A percentile compares a stretch with the other conserved stretches of the same genome.
These are phyloP conservation scores for Trichoderma afroharzianum DNA, from an alignment of 2,329 filamentous ascomycete genomes.

Conservation along the genomic window DNA sequence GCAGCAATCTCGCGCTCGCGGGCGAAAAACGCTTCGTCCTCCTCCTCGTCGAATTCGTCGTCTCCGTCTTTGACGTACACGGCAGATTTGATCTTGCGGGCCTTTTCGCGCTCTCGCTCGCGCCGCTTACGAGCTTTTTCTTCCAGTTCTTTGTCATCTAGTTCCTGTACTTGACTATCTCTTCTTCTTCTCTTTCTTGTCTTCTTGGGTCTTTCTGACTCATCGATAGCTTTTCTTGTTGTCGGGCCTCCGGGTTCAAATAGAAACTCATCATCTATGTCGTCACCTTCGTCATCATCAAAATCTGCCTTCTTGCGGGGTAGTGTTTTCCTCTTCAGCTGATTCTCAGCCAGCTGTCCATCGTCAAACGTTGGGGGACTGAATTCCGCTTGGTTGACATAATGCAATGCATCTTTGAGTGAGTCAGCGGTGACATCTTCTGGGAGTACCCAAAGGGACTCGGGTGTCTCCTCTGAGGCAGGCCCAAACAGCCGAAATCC, in stretches of 20 bases:
- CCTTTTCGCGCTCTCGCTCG: conserved; percentile 71
- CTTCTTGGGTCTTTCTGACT: conserved; percentile 53
- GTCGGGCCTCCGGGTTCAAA: conserved; percentile 70
- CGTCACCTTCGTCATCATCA: conserved; percentile 62
- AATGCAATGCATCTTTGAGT: conserved; percentile 64
- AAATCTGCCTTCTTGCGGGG: conserved; percentile 57
- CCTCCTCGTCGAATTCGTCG: conserved; percentile 80
- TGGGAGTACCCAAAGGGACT: conserved; percentile 77
- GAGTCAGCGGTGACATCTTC: conserved; percentile 58
- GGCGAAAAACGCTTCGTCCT: conserved; percentile 68
- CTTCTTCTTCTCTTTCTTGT: conserved; percentile 45
- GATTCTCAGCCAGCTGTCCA: conserved; percentile 68
- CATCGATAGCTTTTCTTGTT: conserved; percentile 48
- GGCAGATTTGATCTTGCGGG: conserved; percentile 76
- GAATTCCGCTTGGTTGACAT: conserved; percentile 75
- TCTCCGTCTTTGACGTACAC: conserved; percentile 79
- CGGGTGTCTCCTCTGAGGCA: conserved; percentile 63
- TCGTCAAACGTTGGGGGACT: conserved; percentile 75
- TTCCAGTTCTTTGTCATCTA: conserved; percentile 61
- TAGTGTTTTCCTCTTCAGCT: conserved; percentile 69
- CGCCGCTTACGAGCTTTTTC: conserved; percentile 59
- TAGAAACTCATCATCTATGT: conserved; percentile 51
- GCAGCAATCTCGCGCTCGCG: conserved; percentile 61
- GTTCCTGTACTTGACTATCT: conserved; percentile 39
- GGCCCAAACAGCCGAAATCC: conserved; percentile 61